Conservation (phyloP, 306 rosid species). For the Leucaena leucocephala region DNA sequence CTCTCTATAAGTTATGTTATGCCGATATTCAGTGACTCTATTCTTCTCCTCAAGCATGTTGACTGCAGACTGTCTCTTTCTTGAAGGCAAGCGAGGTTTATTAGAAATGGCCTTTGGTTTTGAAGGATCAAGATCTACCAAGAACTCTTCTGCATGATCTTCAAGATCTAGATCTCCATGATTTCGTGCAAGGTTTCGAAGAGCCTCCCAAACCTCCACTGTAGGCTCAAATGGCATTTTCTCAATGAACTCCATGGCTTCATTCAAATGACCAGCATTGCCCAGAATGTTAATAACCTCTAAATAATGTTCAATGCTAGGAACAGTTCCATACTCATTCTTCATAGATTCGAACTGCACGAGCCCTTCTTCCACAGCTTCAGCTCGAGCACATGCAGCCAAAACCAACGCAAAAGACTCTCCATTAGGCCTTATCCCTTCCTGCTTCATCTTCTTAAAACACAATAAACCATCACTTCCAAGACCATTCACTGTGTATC, state of each 20-base stretch:
- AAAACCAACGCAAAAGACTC: constrained; percentile 60
- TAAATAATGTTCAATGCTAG: constrained; percentile 59
- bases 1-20: constrained; percentile 51
- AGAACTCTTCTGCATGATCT: constrained; percentile 59
- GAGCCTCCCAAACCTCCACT: constrained; percentile 55
- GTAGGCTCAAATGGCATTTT: constrained; percentile 58
- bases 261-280: constrained; percentile 69
- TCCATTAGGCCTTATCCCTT: constrained; percentile 51
- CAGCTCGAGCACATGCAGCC: constrained; percentile 64
- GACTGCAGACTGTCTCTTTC: constrained; percentile 56
- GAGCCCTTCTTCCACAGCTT: constrained; percentile 69
- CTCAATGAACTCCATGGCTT: constrained; percentile 72
- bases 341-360: constrained; percentile 53
- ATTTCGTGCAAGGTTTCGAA: constrained; percentile 50
- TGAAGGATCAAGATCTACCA: constrained; percentile 54
- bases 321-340: constrained; percentile 53
- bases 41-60: constrained; percentile 88
- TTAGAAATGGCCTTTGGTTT: constrained; percentile 41
- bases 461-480: constrained; percentile 62
- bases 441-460: constrained; percentile 62
- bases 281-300: constrained; percentile 62
- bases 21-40: constrained; percentile 55
- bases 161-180: constrained; percentile 89
- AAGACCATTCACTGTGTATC: constrained; percentile 54
- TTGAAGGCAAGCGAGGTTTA: constrained; percentile 52